A percentile compares a stretch with the other conserved stretches of the same genome.
Conservation (phyloP, 768 basidiomycete genomes). For the Rhodocollybia butyracea region DNA sequence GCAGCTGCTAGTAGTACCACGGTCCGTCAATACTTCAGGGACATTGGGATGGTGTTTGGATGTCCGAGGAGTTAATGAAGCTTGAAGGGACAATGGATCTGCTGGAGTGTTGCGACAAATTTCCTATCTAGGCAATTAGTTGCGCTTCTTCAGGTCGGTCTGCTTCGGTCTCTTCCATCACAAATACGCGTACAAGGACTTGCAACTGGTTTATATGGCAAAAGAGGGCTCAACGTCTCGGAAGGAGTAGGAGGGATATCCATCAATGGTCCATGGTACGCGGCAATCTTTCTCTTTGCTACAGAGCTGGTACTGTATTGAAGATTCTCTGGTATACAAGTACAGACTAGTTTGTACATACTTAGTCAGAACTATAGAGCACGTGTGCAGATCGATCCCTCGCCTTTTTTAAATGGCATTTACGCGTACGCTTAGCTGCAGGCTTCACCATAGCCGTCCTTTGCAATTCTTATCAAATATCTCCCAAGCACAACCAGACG, state of each 20-base stretch:
- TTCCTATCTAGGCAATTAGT: too few relatives aligned
- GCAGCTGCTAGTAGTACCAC: too few relatives aligned
- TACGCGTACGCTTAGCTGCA: constrained; percentile 26
- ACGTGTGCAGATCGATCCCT: constrained; percentile 41
- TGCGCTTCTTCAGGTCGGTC: too few relatives aligned
- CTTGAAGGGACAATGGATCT: too few relatives aligned
- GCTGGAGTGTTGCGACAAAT: too few relatives aligned
- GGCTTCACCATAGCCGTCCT: constrained; percentile 84
- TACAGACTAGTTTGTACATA: constrained; percentile 82
- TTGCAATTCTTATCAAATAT: constrained; percentile 83
- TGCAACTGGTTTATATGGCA: too few relatives aligned
- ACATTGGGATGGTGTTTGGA: too few relatives aligned
- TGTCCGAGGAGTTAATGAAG: too few relatives aligned
- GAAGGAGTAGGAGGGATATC: constrained; percentile 98
- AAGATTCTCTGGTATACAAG: constrained; percentile 91
- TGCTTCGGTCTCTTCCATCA: too few relatives aligned
- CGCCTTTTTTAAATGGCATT: neutral
- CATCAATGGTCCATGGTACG: constrained; percentile 88
- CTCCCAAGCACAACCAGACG: constrained; percentile 79
- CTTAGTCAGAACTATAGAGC: too few relatives aligned
- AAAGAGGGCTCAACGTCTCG: constrained; percentile 64
- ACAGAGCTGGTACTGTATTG: constrained; percentile 83
- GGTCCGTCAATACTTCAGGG: too few relatives aligned
- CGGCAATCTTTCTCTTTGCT: constrained; percentile 6
- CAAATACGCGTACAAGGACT: too few relatives aligned